Percentiles rank a stretch among this genome's conserved stretches.
phyloP scores from a whole-genome alignment of 2,329 filamentous ascomycete genomes.

The Phialemoniopsis sp. region DNA sequence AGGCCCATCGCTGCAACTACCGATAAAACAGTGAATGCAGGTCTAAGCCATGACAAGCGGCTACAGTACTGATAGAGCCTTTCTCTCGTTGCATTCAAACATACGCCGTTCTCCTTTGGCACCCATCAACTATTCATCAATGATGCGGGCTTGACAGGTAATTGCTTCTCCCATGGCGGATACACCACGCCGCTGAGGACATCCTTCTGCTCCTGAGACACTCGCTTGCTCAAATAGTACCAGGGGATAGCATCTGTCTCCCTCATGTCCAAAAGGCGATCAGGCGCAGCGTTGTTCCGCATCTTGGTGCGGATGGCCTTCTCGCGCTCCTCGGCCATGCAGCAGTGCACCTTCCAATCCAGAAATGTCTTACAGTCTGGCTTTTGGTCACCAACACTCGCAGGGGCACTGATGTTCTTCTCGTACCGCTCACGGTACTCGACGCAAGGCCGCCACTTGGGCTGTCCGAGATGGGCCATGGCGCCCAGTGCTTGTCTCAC shows the following conservation, averaged over 20 bases:
- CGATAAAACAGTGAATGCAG: too few relatives aligned
- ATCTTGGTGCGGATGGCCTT: background rate
- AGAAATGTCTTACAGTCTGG: background rate
- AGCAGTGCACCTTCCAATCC: slow-evolving; percentile 2
- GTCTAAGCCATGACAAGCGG: too few relatives aligned
- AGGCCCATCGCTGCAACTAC: too few relatives aligned
- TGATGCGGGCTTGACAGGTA: too few relatives aligned
- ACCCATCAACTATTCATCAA: too few relatives aligned
- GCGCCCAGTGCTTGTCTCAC: slow-evolving; percentile 1
- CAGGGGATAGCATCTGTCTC: background rate
- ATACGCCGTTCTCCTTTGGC: too few relatives aligned
- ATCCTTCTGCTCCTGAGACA: background rate
- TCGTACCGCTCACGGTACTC: too few relatives aligned
- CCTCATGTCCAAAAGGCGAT: slow-evolving; percentile 1
- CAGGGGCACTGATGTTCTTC: too few relatives aligned
- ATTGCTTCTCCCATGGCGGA: background rate
- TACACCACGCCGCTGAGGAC: slow-evolving; percentile 1
- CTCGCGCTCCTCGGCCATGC: slow-evolving; percentile 1
- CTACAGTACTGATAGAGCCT: too few relatives aligned
- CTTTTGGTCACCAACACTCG: too few relatives aligned
- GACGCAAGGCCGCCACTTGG: slow-evolving; percentile 2
- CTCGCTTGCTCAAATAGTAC: background rate
- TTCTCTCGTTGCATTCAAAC: too few relatives aligned
- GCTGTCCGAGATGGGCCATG: slow-evolving; percentile 1
- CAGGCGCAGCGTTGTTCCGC: background rate